Evolutionary conservation across 108 stramenopile genomes (phyloP).

Genomic region (Licmophora abbreviata): DNA sequence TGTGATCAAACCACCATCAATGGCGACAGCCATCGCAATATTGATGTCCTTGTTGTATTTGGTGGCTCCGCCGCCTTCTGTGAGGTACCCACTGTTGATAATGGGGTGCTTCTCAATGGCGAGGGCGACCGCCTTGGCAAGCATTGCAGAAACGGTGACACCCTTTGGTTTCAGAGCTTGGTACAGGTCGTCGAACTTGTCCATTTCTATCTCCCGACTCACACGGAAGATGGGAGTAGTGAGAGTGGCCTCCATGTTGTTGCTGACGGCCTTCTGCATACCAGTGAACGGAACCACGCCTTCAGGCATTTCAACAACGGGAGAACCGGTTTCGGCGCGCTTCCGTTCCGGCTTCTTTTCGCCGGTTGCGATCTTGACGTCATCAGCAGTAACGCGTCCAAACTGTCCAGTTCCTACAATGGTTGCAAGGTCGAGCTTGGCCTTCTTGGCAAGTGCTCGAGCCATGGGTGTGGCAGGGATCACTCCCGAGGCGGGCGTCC

Average conservation of each 20-base stretch:
- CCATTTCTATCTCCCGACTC: slow-evolving; percentile 86
- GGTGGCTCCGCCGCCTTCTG: slow-evolving; percentile 58
- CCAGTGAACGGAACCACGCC: slow-evolving; percentile 91
- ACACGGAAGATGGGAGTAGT: slow-evolving; percentile 91
- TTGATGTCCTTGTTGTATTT: slow-evolving; percentile 93
- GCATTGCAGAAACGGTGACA: slow-evolving; percentile 88
- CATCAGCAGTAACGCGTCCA: slow-evolving; percentile 89
- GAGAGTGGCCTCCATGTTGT: slow-evolving; percentile 95
- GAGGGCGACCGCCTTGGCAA: slow-evolving; percentile 93
- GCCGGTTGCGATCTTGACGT: slow-evolving; percentile 87
- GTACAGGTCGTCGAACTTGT: slow-evolving; percentile 90
- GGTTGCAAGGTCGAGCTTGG: slow-evolving; percentile 75
- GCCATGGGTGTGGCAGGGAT: slow-evolving; percentile 73
- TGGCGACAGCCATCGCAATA: slow-evolving; percentile 97
- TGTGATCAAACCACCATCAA: slow-evolving; percentile 97
- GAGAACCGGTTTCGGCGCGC: slow-evolving; percentile 32
- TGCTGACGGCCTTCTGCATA: slow-evolving; percentile 95
- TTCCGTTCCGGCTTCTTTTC: slow-evolving; percentile 77
- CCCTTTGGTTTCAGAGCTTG: slow-evolving; percentile 86
- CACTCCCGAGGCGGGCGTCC: slow-evolving; percentile 83
- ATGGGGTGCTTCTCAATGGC: slow-evolving; percentile 93
- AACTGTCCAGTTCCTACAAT: slow-evolving; percentile 89
- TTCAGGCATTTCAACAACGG: slow-evolving; percentile 65
- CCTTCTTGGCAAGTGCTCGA: slow-evolving; percentile 72
- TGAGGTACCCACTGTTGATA: slow-evolving; percentile 89